These are phyloP conservation scores for Globisporangium rhizosaccharum DNA, from an alignment of 352 stramenopile species.

Conservation along the genomic window DNA sequence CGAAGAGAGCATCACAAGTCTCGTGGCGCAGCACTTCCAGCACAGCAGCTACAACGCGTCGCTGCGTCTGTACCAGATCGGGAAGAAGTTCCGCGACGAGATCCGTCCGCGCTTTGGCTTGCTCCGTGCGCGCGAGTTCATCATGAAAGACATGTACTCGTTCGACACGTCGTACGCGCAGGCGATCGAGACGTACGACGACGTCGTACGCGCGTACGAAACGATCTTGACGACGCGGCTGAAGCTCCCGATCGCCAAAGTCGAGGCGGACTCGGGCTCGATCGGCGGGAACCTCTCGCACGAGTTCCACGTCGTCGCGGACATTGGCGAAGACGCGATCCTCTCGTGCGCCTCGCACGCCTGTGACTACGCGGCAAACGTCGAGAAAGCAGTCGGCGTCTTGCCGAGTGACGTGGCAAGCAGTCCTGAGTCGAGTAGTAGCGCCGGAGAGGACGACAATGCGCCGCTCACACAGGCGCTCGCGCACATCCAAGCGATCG, in stretches of 20 bases:
- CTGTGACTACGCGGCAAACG: constrained; percentile 84
- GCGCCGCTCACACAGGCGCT: constrained; percentile 1
- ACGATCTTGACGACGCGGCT: constrained; percentile 62
- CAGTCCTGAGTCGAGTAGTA: background rate
- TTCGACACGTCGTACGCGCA: constrained; percentile 68
- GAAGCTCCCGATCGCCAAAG: constrained; percentile 63
- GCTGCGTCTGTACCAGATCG: constrained; percentile 82
- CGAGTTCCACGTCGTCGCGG: constrained; percentile 85
- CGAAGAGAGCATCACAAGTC: constrained; percentile 80
- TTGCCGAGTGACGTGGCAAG: constrained; percentile 13
- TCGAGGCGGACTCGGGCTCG: constrained; percentile 82
- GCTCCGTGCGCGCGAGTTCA: constrained; percentile 76
- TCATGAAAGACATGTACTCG: constrained; percentile 92
- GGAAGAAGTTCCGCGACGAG: constrained; percentile 87
- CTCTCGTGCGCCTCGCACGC: constrained; percentile 46
- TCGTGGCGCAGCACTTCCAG: constrained; percentile 65
- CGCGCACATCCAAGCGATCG: constrained; percentile 17
- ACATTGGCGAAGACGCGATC: constrained; percentile 80
- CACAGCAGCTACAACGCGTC: constrained; percentile 28
- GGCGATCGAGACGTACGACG: constrained; percentile 67
- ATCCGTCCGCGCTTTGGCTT: constrained; percentile 83
- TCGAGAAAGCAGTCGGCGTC: constrained; percentile 69
- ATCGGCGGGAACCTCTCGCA: constrained; percentile 88
- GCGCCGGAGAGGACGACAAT: constrained; percentile 5
- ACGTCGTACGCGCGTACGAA: constrained; percentile 78